Conservation (phyloP, 208 protist species). For the Trypanosomatidae sp. region DNA sequence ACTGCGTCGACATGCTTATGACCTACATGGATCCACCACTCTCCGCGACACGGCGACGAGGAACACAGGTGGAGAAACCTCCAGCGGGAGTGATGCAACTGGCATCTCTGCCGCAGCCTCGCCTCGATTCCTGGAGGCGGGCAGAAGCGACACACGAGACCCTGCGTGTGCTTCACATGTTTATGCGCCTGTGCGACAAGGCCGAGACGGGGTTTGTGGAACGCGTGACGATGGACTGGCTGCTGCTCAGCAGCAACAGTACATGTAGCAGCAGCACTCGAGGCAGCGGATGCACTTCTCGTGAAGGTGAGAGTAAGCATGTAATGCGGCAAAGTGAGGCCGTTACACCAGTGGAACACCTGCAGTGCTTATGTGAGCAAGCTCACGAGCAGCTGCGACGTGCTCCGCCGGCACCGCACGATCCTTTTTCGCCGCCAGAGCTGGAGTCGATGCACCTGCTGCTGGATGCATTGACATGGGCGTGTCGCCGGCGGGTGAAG, state of each 20-base stretch:
- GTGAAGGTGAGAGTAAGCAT: not conserved
- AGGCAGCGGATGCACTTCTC: not conserved
- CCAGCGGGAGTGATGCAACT: not conserved
- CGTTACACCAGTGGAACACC: not conserved
- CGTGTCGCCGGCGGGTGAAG: slow-evolving; percentile 44
- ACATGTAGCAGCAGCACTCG: not conserved
- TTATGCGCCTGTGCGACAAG: slow-evolving; percentile 57
- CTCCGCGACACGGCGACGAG: not conserved
- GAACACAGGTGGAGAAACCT: not conserved
- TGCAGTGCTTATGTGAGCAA: not conserved
- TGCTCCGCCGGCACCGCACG: not conserved
- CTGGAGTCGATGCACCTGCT: slow-evolving; percentile 33
- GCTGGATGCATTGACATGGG: slow-evolving; percentile 57
- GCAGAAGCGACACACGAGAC: slow-evolving; percentile 29
- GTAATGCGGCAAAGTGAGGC: not conserved
- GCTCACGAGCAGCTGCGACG: slow-evolving; percentile 2
- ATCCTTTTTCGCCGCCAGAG: slow-evolving; percentile 5
- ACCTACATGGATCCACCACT: slow-evolving; percentile 37
- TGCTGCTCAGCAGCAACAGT: slow-evolving; percentile 11
- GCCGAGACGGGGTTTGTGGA: slow-evolving; percentile 56
- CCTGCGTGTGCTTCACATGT: slow-evolving; percentile 35
- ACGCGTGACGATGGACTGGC: slow-evolving; percentile 43
- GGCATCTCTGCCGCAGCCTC: not conserved
- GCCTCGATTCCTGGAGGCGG: not conserved
- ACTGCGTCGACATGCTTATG: slow-evolving; percentile 45